Percentiles rank a stretch among this genome's conserved stretches.
Conservation (phyloP, 2,329 filamentous ascomycete species). For the Coniochaeta ligniaria region DNA sequence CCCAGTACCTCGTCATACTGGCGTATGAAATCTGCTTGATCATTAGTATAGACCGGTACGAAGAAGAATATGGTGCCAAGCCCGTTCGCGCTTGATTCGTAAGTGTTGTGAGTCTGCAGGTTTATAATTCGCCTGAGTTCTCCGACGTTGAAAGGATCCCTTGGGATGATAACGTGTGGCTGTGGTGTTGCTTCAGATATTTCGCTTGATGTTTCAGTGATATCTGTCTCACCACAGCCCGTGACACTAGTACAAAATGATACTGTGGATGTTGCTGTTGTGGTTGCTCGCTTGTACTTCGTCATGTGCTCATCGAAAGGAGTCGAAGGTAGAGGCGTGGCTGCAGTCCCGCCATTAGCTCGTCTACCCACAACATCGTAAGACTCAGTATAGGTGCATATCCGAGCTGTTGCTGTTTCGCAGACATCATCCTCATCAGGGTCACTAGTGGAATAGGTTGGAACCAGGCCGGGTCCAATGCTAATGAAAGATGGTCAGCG, state of each 20-base stretch:
- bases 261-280: slow-evolving; percentile 3
- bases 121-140: no score
- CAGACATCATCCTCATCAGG: slow-evolving; percentile 3
- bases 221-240: slow-evolving; percentile 1
- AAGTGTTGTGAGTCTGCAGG: no score
- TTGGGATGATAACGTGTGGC: neutral
- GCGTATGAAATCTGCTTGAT: neutral
- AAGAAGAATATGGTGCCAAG: slow-evolving; percentile 5
- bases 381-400: slow-evolving; percentile 4
- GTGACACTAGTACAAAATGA: slow-evolving; percentile 3
- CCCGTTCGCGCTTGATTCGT: neutral
- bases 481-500: no score
- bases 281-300: neutral
- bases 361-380: slow-evolving; percentile 1
- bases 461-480: slow-evolving; percentile 1
- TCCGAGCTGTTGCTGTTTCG: slow-evolving; percentile 2
- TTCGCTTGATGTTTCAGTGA: neutral
- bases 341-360: no score
- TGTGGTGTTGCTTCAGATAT: neutral
- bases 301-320: neutral
- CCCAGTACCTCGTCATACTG: neutral
- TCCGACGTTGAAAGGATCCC: no score
- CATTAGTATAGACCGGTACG: neutral
- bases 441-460: neutral
- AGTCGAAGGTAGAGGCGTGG: no score